Percentiles rank a stretch among this genome's conserved stretches.
Evolutionary conservation across 495 filamentous ascomycete species (phyloP).

Genomic region (Talaromyces ruber): DNA sequence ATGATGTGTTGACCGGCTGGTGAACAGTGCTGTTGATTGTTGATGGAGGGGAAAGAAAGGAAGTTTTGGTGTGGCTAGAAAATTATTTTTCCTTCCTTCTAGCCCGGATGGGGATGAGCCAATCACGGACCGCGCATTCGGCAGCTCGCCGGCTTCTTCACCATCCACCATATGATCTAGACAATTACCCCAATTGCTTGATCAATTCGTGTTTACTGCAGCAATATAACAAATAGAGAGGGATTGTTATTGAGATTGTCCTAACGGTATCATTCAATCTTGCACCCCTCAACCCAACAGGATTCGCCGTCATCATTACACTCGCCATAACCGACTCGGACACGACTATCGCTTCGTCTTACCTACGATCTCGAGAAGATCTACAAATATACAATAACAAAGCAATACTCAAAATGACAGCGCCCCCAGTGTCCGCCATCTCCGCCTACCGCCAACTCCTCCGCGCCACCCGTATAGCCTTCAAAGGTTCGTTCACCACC

Average conservation of each 20-base stretch:
- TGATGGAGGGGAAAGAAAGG: slow-evolving; percentile 8
- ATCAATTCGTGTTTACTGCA: not conserved
- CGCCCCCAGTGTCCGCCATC: slow-evolving; percentile 48
- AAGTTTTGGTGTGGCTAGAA: slow-evolving; percentile 10
- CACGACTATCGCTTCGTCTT: not conserved
- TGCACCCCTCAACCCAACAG: not conserved
- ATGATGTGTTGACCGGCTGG: slow-evolving; percentile 7
- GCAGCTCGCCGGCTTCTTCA: slow-evolving; percentile 10
- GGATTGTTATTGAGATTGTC: not conserved
- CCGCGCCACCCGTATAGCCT: slow-evolving; percentile 74
- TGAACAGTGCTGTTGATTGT: not conserved
- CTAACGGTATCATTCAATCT: not conserved
- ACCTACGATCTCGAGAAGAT: not conserved
- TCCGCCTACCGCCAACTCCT: slow-evolving; percentile 76
- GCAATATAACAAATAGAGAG: not conserved
- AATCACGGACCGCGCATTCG: slow-evolving; percentile 24
- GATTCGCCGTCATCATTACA: not conserved
- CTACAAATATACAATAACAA: not conserved
- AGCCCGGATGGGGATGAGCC: slow-evolving; percentile 10
- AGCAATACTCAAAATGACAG: slow-evolving; percentile 11
- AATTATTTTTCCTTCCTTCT: slow-evolving; percentile 26
- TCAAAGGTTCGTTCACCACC: slow-evolving; percentile 51
- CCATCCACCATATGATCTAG: not conserved
- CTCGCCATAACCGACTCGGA: not conserved
- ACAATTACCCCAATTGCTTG: not conserved